These are phyloP conservation scores for Coemansia sp. DNA, from an alignment of 192 early-diverging fungal genomes.

Conservation along the genomic window DNA sequence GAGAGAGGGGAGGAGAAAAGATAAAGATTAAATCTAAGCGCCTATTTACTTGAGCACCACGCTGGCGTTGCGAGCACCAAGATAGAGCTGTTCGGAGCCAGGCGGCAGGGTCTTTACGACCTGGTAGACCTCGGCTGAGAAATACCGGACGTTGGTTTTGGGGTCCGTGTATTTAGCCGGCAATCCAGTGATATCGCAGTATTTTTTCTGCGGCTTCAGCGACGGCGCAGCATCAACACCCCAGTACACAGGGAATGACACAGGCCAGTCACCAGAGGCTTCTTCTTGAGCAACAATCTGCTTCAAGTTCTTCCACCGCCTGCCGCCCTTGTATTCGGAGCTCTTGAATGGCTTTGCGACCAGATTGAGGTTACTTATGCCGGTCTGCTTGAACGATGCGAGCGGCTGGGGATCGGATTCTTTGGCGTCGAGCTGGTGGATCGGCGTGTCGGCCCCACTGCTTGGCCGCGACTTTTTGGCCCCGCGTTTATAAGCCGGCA, in stretches of 20 bases:
- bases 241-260: constrained; percentile 71
- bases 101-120: constrained; percentile 66
- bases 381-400: constrained; percentile 27
- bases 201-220: constrained; percentile 78
- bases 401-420: constrained; percentile 33
- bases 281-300: constrained; percentile 76
- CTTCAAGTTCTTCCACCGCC: constrained; percentile 76
- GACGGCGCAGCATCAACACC: constrained; percentile 83
- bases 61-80: constrained; percentile 73
- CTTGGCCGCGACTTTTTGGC: constrained; percentile 37
- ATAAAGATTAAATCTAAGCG: too few species aligned
- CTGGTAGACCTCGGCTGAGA: constrained; percentile 78
- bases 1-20: too few species aligned
- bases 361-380: constrained; percentile 39
- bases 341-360: constrained; percentile 74
- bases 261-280: constrained; percentile 48
- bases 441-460: constrained; percentile 44
- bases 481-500: constrained; percentile 40
- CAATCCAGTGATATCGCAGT: constrained; percentile 88
- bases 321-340: constrained; percentile 56
- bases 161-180: constrained; percentile 86
- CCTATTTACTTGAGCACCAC: constrained; percentile 60
- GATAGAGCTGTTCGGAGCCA: constrained; percentile 75
- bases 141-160: constrained; percentile 77
- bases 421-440: constrained; percentile 10